Base-by-base conservation (phyloP, 2,329 filamentous ascomycete species). In the Sarocladiaceae sp. region DNA sequence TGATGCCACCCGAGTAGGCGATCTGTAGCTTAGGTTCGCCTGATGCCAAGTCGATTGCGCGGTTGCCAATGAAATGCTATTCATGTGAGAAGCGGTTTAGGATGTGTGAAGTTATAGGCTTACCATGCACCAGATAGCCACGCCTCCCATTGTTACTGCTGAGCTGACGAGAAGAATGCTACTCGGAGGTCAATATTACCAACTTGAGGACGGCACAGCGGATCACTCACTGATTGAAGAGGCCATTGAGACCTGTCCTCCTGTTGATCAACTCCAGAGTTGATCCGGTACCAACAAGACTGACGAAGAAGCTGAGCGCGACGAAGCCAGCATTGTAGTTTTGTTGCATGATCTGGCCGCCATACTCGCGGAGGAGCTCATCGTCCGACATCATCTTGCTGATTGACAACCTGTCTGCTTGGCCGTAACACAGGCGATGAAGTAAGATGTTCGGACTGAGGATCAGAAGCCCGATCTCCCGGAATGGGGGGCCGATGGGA, bases 251-350 rank as follows among this genome's bases (percentile, higher is more conserved):
- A 2, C 86, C 83, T 1, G 87, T 90, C 58, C 88, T 77, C 54
- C 88, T 76, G 64, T 94, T 88, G 50, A 96, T 82, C 54, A 96
- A 72, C 66, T 96, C 91, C 28, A 96, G 75, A 0, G 90, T 92
- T 3, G 90, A 90, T 49, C 83, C 78, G 47, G 88, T 86, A 56
- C 91, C 91, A 57, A 90, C 78, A 29, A 89, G 74, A 61, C 89
- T 93, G 60, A 90, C 88, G 58, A 88, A 73, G 56, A 88, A 82
- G 62, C 90, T 94, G 58, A 90, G 75, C 22, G 85, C 76, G 12
- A 93, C 78, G 59, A 88, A 86, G 35, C 82, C 82, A 3, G 76
- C 69, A 56, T 76, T 73, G 66, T 78, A 83, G 49, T 68, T 69
- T 42, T 72, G 70, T 22, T 76, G 74, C 22, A 79, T 73, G 17